Evolutionary conservation across 331 rosid species (phyloP), one percentile per base, ranked within the genome.

Genomic region (Prunus yedoensis): DNA sequence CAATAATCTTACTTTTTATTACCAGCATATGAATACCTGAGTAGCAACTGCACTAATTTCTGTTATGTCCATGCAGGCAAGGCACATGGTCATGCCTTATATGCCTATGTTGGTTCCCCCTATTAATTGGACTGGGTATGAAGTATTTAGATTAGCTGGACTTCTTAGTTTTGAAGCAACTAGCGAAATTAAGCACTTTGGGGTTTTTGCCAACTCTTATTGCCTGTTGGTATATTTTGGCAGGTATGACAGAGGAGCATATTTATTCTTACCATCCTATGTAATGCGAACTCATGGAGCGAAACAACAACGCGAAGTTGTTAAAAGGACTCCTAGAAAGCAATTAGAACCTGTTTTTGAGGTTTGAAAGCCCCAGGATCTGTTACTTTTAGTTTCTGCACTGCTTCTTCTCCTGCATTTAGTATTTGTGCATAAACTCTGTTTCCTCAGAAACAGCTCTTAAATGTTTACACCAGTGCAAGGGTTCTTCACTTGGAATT

Each of bases 71-170:
- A 71, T 63, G 78, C 94, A 93, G 98, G 98, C 98, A 75, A 87
- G 91, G 80, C 97, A 93, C 90, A 89, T 89, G 91, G 96, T 93
- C 82, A 89, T 93, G 78, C 98, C 97, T 46, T 91, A 93, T 80
- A 91, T 91, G 98, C 98, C 98, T 71, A 91, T 93, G 98, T 73
- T 93, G 88, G 94, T 91, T 75, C 97, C 97, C 57, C 97, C 98
- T 62, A 57, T 69, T 68, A 84, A 83, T 51, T 93, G 98, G 98
- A 85, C 87, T 60, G 90, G 96, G 98, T 93, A 93, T 74, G 81
- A 7, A 60, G 30, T 69, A 30, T 75, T 66, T 10, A 59, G 28
- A 32, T 49, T 70, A 14, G 50, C 51, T 28, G 32, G 20, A 54
- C 3, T 58, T 45, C 51, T 23, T 32, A 21, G 56, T 53, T 52